Conservation (phyloP, 805 yeast genomes). For the Saccharomyces paradoxus region DNA sequence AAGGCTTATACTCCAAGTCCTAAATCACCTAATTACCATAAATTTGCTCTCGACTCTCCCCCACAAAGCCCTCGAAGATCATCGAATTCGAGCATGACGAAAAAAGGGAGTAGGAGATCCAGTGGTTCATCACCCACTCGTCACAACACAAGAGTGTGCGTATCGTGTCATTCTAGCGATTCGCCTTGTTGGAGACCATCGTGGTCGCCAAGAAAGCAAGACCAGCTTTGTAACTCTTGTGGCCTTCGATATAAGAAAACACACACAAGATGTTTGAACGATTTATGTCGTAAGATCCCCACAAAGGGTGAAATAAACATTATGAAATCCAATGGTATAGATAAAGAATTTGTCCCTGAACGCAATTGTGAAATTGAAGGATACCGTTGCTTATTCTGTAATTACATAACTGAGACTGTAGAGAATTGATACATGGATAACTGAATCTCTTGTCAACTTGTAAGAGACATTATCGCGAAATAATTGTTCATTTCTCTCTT, state of each 20-base stretch:
- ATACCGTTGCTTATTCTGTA: conserved; percentile 45
- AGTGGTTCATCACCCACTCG: conserved; percentile 4
- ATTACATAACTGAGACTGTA: conserved; percentile 20
- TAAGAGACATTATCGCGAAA: neutral
- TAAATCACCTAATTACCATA: conserved; percentile 14
- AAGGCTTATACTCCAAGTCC: conserved; percentile 5
- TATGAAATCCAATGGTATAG: conserved; percentile 65
- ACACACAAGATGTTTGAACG: conserved; percentile 77
- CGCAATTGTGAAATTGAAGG: conserved; percentile 27
- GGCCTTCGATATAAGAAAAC: conserved; percentile 93
- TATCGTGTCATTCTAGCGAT: conserved; percentile 83
- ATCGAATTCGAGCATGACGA: conserved; percentile 1
- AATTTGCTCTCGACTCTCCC: conserved; percentile 17
- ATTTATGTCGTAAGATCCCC: conserved; percentile 76
- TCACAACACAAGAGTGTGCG: conserved; percentile 51
- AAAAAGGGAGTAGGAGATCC: conserved; percentile 8
- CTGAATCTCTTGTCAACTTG: neutral
- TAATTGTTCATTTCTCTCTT: neutral
- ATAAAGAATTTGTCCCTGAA: conserved; percentile 22
- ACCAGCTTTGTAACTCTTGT: conserved; percentile 95
- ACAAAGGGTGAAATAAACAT: conserved; percentile 93
- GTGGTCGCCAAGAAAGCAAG: conserved; percentile 73
- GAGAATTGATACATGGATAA: conserved; percentile 1
- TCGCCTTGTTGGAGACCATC: conserved; percentile 99
- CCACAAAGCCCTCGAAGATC: conserved; percentile 2